Evolutionary conservation across 345 rosid species (phyloP).

Genomic region (Rhodamnia argentea): DNA sequence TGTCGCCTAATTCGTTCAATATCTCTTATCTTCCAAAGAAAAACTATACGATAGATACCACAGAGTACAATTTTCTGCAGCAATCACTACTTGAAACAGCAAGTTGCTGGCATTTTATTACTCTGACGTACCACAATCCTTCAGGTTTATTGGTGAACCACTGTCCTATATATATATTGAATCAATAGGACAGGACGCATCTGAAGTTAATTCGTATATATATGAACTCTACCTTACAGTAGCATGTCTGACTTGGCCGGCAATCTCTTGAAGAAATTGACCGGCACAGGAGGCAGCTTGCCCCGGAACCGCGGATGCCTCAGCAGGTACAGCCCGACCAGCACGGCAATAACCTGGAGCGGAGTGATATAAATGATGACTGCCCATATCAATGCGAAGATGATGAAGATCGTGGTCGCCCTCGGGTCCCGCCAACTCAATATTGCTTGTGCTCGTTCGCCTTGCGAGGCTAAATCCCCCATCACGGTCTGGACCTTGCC

Average conservation of each 20-base stretch:
- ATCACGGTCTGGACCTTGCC: conserved; percentile 42
- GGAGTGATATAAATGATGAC: conserved; percentile 34
- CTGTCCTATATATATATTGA: neutral
- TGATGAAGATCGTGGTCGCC: conserved; percentile 26
- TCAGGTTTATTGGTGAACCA: neutral
- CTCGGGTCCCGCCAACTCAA: conserved; percentile 45
- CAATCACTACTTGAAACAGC: neutral
- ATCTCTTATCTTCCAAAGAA: neutral
- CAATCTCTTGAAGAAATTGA: conserved; percentile 41
- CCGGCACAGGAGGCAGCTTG: conserved; percentile 31
- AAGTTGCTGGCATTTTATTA: neutral
- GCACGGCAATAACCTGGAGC: conserved; percentile 25
- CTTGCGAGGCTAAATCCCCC: conserved; percentile 43
- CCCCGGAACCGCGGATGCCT: conserved; percentile 39
- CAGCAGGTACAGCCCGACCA: conserved; percentile 23
- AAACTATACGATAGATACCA: neutral
- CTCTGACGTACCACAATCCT: neutral
- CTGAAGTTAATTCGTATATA: neutral
- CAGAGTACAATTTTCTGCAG: neutral
- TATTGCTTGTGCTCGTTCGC: conserved; percentile 30
- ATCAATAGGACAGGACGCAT: neutral
- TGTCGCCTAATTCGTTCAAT: neutral
- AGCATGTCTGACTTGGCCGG: conserved; percentile 35
- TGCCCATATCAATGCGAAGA: conserved; percentile 27
- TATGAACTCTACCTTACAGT: conserved; percentile 7